Evolutionary conservation across 2,329 filamentous ascomycete genomes (phyloP).

Genomic region (Drechslera avenae): DNA sequence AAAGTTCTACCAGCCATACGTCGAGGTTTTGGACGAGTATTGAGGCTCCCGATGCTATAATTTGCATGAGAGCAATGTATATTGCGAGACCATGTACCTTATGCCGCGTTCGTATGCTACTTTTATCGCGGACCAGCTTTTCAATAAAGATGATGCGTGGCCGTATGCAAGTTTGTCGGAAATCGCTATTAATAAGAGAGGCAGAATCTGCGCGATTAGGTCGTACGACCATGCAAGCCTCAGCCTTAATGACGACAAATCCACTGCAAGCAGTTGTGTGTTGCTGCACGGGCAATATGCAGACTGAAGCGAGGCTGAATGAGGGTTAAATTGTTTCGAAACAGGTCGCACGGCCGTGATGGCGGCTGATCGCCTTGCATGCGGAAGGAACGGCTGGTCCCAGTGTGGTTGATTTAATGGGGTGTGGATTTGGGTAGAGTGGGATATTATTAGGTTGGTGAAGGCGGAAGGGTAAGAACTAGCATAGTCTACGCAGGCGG

Average conservation of each 20-base stretch:
- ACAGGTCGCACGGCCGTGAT: slow-evolving; percentile 18
- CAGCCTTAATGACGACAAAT: slow-evolving; percentile 13
- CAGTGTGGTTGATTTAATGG: slow-evolving; percentile 18
- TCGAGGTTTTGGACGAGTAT: slow-evolving; percentile 24
- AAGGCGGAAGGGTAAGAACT: neutral
- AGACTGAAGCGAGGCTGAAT: slow-evolving; percentile 25
- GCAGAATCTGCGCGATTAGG: slow-evolving; percentile 2
- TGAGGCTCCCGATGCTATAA: neutral
- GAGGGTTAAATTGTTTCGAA: slow-evolving; percentile 37
- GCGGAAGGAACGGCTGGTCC: slow-evolving; percentile 28
- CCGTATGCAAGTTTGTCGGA: neutral
- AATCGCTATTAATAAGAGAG: slow-evolving; percentile 15
- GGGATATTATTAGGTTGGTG: slow-evolving; percentile 16
- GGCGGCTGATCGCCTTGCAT: slow-evolving; percentile 19
- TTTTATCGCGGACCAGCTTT: neutral
- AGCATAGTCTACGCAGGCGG: too few relatives aligned
- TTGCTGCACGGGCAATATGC: slow-evolving; percentile 26
- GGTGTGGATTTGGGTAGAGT: slow-evolving; percentile 3
- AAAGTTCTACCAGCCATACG: slow-evolving; percentile 22
- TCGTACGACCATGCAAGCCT: slow-evolving; percentile 1
- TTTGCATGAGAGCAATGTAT: too few relatives aligned
- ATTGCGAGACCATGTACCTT: too few relatives aligned
- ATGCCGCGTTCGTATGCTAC: neutral
- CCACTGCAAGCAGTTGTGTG: neutral
- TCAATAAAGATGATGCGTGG: neutral